Evolutionary conservation across 192 early-diverging fungal species (phyloP).

Genomic region (Umbelopsis ramanniana): DNA sequence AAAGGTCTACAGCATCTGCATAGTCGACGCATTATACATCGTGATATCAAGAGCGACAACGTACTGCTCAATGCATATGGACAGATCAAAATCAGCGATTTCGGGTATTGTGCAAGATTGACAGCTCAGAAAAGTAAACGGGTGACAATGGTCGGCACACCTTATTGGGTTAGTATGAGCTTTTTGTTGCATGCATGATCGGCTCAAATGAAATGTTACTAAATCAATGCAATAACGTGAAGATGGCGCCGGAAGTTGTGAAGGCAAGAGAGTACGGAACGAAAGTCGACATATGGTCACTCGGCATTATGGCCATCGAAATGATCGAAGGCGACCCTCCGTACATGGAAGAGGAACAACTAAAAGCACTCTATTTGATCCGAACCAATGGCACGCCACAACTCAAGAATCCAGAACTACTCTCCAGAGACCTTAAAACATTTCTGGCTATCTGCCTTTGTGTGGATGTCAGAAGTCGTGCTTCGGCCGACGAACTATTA

Average conservation of each 20-base stretch:
- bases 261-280: slow-evolving; percentile 72
- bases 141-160: slow-evolving; percentile 72
- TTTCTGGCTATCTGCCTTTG: slow-evolving; percentile 56
- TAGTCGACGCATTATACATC: slow-evolving; percentile 69
- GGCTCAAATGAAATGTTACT: too few species aligned
- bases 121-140: slow-evolving; percentile 70
- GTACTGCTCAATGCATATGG: slow-evolving; percentile 68
- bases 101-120: slow-evolving; percentile 83
- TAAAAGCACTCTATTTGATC: slow-evolving; percentile 67
- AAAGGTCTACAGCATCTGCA: slow-evolving; percentile 70
- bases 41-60: slow-evolving; percentile 79
- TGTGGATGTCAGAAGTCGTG: slow-evolving; percentile 60
- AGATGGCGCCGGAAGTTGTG: slow-evolving; percentile 84
- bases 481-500: slow-evolving; percentile 49
- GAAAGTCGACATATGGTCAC: slow-evolving; percentile 70
- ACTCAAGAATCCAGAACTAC: slow-evolving; percentile 57
- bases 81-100: slow-evolving; percentile 79
- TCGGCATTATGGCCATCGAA: slow-evolving; percentile 72
- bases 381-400: slow-evolving; percentile 73
- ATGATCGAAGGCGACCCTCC: slow-evolving; percentile 74
- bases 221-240: too few species aligned
- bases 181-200: too few species aligned
- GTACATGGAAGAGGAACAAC: slow-evolving; percentile 63
- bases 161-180: slow-evolving; percentile 60
- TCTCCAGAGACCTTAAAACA: slow-evolving; percentile 51